These are phyloP conservation scores for Athelia sp. DNA, from an alignment of 1,284 basidiomycete genomes.

Conservation along the genomic window DNA sequence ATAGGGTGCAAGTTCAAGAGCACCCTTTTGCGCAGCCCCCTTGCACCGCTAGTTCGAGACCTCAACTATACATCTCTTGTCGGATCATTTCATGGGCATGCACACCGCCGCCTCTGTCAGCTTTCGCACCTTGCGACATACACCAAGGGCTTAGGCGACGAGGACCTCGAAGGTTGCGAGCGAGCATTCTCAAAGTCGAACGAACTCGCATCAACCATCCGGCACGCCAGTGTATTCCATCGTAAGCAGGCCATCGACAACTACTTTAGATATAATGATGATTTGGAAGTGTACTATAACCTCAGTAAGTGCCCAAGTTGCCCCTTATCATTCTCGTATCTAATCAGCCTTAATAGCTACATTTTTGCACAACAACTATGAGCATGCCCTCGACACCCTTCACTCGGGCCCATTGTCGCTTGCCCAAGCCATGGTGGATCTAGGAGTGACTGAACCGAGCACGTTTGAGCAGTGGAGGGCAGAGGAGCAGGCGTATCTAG, in stretches of 20 bases:
- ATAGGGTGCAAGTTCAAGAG: conserved; percentile 13
- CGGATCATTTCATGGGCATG: conserved; percentile 10
- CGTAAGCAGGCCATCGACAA: conserved; percentile 10
- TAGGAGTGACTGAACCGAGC: neutral
- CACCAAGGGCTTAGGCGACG: conserved; percentile 6
- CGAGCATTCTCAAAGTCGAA: conserved; percentile 14
- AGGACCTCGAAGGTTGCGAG: conserved; percentile 12
- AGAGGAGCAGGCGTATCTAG: conserved; percentile 1
- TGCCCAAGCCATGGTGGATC: neutral
- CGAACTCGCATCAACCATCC: conserved; percentile 6
- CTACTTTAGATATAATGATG: conserved; percentile 12
- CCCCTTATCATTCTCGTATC: neutral
- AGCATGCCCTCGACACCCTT: conserved; percentile 5
- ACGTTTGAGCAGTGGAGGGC: neutral
- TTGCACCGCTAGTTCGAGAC: conserved; percentile 5
- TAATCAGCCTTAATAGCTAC: neutral
- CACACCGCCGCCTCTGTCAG: conserved; percentile 8
- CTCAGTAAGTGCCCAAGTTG: conserved; percentile 5
- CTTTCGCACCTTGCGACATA: conserved; percentile 8
- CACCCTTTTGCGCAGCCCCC: conserved; percentile 9
- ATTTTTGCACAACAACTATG: conserved; percentile 6
- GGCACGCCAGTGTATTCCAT: conserved; percentile 12
- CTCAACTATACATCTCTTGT: conserved; percentile 4
- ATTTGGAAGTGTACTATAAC: conserved; percentile 12
- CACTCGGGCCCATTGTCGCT: neutral